phyloP scores from a whole-genome alignment of 129 eudicot genomes.

The Glebionis coronaria region DNA sequence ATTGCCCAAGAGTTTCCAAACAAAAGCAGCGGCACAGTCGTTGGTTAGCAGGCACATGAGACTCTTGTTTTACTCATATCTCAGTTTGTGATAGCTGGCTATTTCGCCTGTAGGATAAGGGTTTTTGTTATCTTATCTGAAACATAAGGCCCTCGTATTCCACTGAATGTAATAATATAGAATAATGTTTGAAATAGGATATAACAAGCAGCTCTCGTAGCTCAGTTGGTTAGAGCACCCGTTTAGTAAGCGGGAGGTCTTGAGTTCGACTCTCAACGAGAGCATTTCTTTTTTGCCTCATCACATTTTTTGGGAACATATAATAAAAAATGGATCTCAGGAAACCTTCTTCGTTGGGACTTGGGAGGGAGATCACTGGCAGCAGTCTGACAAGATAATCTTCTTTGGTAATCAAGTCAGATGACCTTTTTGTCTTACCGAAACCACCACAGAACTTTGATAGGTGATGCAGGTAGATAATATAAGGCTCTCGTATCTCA shows the following conservation, averaged over 20 bases:
- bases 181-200: not conserved
- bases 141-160: not conserved
- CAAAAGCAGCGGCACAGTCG: not conserved
- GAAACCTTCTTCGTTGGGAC: too few species aligned
- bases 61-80: not conserved
- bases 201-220: slow-evolving; percentile 37
- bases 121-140: too few species aligned
- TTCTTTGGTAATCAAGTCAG: too few species aligned
- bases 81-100: not conserved
- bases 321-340: too few species aligned
- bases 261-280: slow-evolving; percentile 96
- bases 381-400: too few species aligned
- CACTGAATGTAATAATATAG: not conserved
- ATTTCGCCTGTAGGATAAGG: not conserved
- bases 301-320: too few species aligned
- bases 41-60: not conserved
- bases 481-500: too few species aligned
- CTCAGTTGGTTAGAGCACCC: slow-evolving; percentile 71
- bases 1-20: too few species aligned
- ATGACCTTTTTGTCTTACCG: too few species aligned
- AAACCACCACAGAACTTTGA: too few species aligned
- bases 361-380: too few species aligned
- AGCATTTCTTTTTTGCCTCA: slow-evolving; percentile 20
- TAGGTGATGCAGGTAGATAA: too few species aligned
- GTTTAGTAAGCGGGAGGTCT: slow-evolving; percentile 95